Conservation (phyloP, 495 filamentous ascomycete genomes). For the Penicillium salamii region DNA sequence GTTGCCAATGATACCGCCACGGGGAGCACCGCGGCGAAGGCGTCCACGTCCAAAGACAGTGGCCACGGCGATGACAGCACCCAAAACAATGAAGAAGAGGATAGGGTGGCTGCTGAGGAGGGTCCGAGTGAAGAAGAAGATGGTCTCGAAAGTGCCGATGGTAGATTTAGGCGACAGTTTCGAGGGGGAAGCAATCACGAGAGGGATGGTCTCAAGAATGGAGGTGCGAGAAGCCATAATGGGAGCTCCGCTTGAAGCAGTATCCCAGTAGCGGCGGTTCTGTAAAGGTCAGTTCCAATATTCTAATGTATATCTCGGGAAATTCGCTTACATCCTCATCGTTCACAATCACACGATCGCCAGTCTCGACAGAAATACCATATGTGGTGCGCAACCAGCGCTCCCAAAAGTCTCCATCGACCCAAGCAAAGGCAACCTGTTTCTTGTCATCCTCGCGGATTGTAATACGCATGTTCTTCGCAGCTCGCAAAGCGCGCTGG, state of each 20-base stretch:
- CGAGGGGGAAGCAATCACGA: slow-evolving; percentile 68
- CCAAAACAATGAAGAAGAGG: slow-evolving; percentile 59
- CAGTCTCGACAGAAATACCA: slow-evolving; percentile 79
- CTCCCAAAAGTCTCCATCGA: slow-evolving; percentile 97
- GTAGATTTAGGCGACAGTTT: slow-evolving; percentile 87
- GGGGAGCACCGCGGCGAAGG: slow-evolving; percentile 28
- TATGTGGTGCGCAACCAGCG: slow-evolving; percentile 93
- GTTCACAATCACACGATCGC: slow-evolving; percentile 93
- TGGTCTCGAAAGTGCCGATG: slow-evolving; percentile 67
- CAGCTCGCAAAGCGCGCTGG: slow-evolving; percentile 77
- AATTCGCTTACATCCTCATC: slow-evolving; percentile 82
- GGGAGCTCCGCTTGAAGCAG: slow-evolving; percentile 77
- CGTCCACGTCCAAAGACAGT: slow-evolving; percentile 34
- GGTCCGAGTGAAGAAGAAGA: slow-evolving; percentile 72
- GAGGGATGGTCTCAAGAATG: slow-evolving; percentile 89
- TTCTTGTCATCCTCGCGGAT: slow-evolving; percentile 85
- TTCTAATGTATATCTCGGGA: not conserved
- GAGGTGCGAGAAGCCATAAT: slow-evolving; percentile 90
- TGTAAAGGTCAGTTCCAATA: slow-evolving; percentile 41
- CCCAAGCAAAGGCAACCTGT: slow-evolving; percentile 95
- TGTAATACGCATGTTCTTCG: slow-evolving; percentile 87
- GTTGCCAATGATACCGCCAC: slow-evolving; percentile 53
- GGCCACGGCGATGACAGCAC: slow-evolving; percentile 41
- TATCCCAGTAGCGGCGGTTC: slow-evolving; percentile 95
- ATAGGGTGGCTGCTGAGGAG: slow-evolving; percentile 71